These are phyloP conservation scores for Pseudovirgaria hyperparasitica DNA, from an alignment of 2,329 filamentous ascomycete species.

Conservation along the genomic window DNA sequence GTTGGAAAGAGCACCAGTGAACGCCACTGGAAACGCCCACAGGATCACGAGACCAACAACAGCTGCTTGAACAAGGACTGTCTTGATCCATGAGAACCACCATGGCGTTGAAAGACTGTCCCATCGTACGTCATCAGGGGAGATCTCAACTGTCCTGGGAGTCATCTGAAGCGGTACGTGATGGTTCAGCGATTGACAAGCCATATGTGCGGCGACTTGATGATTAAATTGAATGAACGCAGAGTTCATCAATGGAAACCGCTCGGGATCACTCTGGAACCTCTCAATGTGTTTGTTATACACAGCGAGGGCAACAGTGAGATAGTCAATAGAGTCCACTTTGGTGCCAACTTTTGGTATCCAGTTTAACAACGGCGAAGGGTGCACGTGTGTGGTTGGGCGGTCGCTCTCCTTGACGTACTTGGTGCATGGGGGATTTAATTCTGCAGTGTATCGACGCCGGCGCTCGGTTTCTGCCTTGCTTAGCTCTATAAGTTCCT, in stretches of 20 bases:
- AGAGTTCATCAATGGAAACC: conserved; percentile 85
- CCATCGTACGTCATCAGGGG: conserved; percentile 87
- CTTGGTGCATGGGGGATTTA: conserved; percentile 58
- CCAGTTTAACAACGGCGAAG: conserved; percentile 66
- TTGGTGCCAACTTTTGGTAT: conserved; percentile 76
- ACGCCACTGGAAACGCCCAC: conserved; percentile 84
- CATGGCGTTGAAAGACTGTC: conserved; percentile 92
- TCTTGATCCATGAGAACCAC: conserved; percentile 79
- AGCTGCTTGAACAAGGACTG: conserved; percentile 48
- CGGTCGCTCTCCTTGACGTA: conserved; percentile 73
- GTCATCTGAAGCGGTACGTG: conserved; percentile 90
- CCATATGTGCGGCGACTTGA: conserved; percentile 96
- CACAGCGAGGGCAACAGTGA: conserved; percentile 71
- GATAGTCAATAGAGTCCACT: conserved; percentile 90
- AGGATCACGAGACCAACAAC: conserved; percentile 68
- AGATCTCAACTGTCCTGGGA: conserved; percentile 83
- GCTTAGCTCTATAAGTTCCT: conserved; percentile 7
- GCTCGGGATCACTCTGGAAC: conserved; percentile 75
- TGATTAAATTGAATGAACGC: conserved; percentile 98
- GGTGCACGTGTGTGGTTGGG: conserved; percentile 67
- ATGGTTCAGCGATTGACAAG: conserved; percentile 81
- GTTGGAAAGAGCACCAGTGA: conserved; percentile 72
- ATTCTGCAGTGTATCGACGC: too few relatives aligned
- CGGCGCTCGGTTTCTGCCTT: too few relatives aligned
- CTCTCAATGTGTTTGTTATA: conserved; percentile 85